Conservation (phyloP, 495 filamentous ascomycete species). For the Aspergillus avenaceus region DNA sequence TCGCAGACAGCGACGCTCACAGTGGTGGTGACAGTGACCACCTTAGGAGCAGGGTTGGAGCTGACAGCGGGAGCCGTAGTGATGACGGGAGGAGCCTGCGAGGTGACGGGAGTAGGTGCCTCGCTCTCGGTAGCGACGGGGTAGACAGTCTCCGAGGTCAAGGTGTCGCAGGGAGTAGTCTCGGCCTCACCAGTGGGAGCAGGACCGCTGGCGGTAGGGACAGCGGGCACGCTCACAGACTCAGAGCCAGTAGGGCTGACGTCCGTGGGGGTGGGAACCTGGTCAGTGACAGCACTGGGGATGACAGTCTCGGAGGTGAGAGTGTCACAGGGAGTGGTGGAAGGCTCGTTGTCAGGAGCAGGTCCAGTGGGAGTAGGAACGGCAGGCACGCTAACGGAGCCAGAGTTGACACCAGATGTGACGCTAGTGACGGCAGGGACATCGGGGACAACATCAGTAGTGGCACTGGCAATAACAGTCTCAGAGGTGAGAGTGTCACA, state of each 20-base stretch:
- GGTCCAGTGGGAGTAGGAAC: constrained; percentile 4
- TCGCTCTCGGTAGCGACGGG: constrained; percentile 10
- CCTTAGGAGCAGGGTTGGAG: constrained; percentile 5
- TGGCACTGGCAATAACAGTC: constrained; percentile 7
- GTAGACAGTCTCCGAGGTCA: constrained; percentile 9
- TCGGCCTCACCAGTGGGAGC: neutral
- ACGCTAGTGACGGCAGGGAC: neutral
- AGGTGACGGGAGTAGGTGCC: constrained; percentile 2
- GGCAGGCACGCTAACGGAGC: neutral
- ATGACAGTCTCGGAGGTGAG: constrained; percentile 12
- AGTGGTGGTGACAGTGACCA: constrained; percentile 28
- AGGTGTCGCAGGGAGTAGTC: constrained; percentile 24
- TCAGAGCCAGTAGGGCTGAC: neutral
- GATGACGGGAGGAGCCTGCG: constrained; percentile 5
- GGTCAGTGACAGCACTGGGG: constrained; percentile 1
- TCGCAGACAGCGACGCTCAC: constrained; percentile 28
- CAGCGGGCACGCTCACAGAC: neutral
- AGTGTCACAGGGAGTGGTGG: constrained; percentile 12
- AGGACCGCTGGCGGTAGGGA: neutral
- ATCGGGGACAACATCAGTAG: neutral
- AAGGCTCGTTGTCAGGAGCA: neutral
- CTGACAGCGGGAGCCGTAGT: constrained; percentile 4
- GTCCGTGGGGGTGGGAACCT: neutral
- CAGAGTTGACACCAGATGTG: neutral
- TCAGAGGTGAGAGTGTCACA: constrained; percentile 16